These are phyloP conservation scores for Ramularia endophylla DNA, from an alignment of 2,329 filamentous ascomycete species.

Conservation along the genomic window DNA sequence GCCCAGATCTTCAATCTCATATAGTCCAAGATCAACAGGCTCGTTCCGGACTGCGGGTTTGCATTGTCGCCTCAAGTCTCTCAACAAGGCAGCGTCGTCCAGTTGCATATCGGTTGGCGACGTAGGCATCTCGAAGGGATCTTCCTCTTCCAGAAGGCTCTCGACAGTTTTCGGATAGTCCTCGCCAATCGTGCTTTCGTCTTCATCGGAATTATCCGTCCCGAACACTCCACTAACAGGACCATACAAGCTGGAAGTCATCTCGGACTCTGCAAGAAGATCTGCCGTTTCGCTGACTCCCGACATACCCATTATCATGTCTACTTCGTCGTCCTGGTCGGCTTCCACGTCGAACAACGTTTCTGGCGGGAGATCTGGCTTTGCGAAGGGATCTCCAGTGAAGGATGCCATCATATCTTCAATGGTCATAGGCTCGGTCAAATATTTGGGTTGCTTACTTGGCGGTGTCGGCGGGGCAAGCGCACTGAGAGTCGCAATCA, in stretches of 20 bases:
- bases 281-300: constrained; percentile 31
- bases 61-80: constrained; percentile 28
- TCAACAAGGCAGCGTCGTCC: constrained; percentile 27
- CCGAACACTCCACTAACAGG: constrained; percentile 27
- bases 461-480: constrained; percentile 78
- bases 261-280: constrained; percentile 31
- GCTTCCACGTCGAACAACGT: constrained; percentile 30
- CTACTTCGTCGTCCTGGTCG: constrained; percentile 20
- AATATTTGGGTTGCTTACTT: constrained; percentile 76
- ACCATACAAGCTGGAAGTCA: constrained; percentile 29
- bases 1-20: constrained; percentile 31
- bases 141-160: constrained; percentile 33
- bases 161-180: constrained; percentile 28
- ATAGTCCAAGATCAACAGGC: constrained; percentile 22
- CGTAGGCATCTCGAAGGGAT: constrained; percentile 33
- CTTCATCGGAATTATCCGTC: constrained; percentile 19
- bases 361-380: constrained; percentile 57
- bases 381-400: constrained; percentile 73
- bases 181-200: constrained; percentile 12
- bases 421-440: constrained; percentile 78
- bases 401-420: constrained; percentile 87
- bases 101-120: constrained; percentile 24
- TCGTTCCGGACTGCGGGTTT: constrained; percentile 14
- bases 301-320: constrained; percentile 25
- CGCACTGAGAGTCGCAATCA: constrained; percentile 72